Conservation (phyloP, 2,329 filamentous ascomycete genomes). For the Leptographium lundbergii region DNA sequence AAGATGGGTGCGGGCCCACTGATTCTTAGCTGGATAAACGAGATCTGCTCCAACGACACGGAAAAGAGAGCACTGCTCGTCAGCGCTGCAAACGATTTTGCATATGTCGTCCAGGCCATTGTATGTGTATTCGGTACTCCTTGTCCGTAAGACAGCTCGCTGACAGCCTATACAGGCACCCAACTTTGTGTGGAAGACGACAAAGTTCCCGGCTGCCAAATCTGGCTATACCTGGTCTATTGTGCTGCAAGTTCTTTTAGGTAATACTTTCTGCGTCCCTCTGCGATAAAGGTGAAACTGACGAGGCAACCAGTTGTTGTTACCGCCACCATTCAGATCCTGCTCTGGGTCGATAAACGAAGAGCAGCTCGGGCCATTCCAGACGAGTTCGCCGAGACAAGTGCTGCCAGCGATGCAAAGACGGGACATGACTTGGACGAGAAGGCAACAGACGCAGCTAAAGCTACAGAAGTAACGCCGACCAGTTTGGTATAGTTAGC, state of each 20-base stretch:
- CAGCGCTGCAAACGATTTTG: slow-evolving; percentile 14
- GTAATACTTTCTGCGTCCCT: slow-evolving; percentile 13
- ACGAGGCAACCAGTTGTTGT: background rate
- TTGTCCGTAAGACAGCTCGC: background rate
- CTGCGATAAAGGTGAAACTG: background rate
- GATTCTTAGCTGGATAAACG: slow-evolving; percentile 21
- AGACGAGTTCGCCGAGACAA: background rate
- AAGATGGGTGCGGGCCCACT: slow-evolving; percentile 23
- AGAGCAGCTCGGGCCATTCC: background rate
- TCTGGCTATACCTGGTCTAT: slow-evolving; percentile 25
- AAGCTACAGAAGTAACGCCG: background rate
- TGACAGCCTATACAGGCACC: slow-evolving; percentile 15
- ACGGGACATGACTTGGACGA: background rate
- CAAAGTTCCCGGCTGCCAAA: slow-evolving; percentile 22
- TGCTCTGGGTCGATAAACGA: background rate
- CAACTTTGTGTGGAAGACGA: slow-evolving; percentile 29
- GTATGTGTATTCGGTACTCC: slow-evolving; percentile 10
- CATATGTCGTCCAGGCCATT: slow-evolving; percentile 18
- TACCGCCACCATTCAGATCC: background rate
- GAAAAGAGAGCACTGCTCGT: slow-evolving; percentile 17
- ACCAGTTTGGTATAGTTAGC: background rate
- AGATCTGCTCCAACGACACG: slow-evolving; percentile 15
- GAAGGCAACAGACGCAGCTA: background rate
- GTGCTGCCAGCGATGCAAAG: background rate
- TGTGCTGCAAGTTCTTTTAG: slow-evolving; percentile 19